These are phyloP conservation scores for Lepraria neglecta DNA, from an alignment of 495 filamentous ascomycete genomes.

Conservation along the genomic window DNA sequence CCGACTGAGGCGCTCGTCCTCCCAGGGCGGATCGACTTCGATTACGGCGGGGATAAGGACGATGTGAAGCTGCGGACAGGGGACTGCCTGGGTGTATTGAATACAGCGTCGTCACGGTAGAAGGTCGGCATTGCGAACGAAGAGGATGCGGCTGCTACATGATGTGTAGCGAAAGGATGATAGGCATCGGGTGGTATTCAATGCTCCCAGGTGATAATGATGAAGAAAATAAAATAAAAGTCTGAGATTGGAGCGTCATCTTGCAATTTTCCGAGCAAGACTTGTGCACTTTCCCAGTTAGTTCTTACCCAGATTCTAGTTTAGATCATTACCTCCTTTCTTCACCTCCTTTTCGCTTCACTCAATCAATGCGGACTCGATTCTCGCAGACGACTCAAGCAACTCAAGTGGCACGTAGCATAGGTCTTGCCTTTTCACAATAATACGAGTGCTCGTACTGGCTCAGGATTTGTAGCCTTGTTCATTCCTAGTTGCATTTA, in stretches of 20 bases:
- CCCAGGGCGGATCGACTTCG: slow-evolving; percentile 7
- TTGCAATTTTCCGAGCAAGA: background rate
- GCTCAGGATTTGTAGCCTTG: too few species aligned
- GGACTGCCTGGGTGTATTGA: background rate
- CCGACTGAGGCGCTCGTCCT: background rate
- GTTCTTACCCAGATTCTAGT: background rate
- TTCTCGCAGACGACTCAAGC: background rate
- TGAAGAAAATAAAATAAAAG: background rate
- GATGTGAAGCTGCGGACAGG: background rate
- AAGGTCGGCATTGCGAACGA: background rate
- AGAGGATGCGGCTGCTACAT: background rate
- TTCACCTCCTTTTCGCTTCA: background rate
- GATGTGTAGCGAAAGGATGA: background rate
- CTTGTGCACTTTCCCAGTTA: background rate
- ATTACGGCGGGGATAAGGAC: background rate
- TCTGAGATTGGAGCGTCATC: too few species aligned
- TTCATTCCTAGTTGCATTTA: too few species aligned
- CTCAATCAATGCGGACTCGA: background rate
- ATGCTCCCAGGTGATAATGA: background rate
- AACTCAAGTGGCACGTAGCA: too few species aligned
- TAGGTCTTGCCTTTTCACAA: too few species aligned
- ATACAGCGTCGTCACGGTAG: background rate
- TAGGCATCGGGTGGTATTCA: background rate
- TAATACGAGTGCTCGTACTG: too few species aligned
- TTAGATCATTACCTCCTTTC: background rate